Evolutionary conservation across 2,329 filamentous ascomycete species (phyloP).

Genomic region (Cercospora brassicicola): DNA sequence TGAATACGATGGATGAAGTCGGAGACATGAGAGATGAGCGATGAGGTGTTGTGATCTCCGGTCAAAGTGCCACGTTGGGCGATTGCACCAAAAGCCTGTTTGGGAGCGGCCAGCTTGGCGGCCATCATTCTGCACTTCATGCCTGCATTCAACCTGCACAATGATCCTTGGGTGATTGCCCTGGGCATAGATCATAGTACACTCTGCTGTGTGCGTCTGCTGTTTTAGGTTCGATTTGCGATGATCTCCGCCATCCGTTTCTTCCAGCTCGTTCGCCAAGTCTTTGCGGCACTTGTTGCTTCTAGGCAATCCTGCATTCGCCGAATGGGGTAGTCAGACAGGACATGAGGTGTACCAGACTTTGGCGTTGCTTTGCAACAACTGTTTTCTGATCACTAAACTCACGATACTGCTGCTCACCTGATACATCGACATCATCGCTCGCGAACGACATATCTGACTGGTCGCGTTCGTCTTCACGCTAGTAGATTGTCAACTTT

Average conservation of each 20-base stretch:
- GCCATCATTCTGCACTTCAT: not conserved
- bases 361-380: not conserved
- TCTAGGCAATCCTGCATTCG: not conserved
- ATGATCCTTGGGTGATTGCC: not conserved
- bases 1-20: not conserved
- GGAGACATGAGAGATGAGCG: not conserved
- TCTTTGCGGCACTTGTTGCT: not conserved
- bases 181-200: not conserved
- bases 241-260: not conserved
- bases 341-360: not conserved
- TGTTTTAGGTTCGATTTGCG: not conserved
- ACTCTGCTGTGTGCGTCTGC: not conserved
- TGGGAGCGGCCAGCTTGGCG: not conserved
- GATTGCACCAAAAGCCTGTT: not conserved
- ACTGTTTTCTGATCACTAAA: not conserved
- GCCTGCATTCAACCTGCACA: not conserved
- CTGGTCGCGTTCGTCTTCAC: not conserved
- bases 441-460: not conserved
- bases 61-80: not conserved
- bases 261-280: not conserved
- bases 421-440: not conserved
- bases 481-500: slow-evolving; percentile 3
- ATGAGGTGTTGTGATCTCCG: not conserved
- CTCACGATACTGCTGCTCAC: not conserved
- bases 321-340: slow-evolving; percentile 1